phyloP scores from a whole-genome alignment of 345 rosid genomes.

The Heritiera littoralis region DNA sequence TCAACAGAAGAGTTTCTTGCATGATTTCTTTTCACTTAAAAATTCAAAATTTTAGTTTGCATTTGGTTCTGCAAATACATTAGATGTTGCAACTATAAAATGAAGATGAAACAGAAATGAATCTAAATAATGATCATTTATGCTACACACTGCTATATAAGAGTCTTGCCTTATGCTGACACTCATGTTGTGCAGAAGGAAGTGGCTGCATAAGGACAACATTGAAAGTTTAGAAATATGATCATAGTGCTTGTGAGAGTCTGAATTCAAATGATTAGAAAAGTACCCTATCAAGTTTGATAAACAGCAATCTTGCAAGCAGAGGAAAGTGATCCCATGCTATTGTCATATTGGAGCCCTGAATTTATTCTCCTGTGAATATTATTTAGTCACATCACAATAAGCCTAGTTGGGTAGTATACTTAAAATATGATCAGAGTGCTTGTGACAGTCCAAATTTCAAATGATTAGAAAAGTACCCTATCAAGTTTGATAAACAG shows the following conservation, averaged over 20 bases:
- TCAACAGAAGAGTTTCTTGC: conserved; percentile 17
- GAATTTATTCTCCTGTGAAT: neutral
- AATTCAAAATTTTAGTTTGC: neutral
- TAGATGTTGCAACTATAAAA: neutral
- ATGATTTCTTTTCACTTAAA: conserved; percentile 8
- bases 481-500: no score
- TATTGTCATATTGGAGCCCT: neutral
- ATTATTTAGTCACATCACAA: neutral
- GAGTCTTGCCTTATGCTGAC: neutral
- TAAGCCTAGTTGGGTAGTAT: neutral
- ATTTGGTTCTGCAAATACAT: neutral
- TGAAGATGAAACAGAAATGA: neutral
- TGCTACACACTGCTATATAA: neutral
- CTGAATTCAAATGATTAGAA: neutral
- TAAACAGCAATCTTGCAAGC: neutral
- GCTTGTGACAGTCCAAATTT: no score
- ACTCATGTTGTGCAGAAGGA: neutral
- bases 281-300: neutral
- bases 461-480: neutral
- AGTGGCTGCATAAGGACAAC: neutral
- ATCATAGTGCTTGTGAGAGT: neutral
- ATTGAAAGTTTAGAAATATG: neutral
- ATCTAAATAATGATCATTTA: neutral
- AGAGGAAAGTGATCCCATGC: neutral
- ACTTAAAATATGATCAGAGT: neutral